These are phyloP conservation scores for Cadophora sp. DNA, from an alignment of 2,329 filamentous ascomycete species.

Conservation along the genomic window DNA sequence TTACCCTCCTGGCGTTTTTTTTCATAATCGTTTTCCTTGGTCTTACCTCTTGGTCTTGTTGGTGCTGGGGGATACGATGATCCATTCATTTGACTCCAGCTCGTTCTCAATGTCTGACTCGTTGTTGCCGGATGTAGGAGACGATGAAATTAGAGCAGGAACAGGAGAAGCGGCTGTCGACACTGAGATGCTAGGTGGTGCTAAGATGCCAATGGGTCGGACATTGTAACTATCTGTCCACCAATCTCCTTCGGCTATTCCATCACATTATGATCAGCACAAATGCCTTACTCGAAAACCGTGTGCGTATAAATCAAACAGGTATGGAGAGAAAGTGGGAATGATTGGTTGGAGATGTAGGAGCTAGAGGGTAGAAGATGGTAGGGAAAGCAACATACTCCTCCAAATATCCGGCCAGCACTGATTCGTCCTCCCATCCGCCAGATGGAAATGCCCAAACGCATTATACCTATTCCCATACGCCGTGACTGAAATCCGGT, in stretches of 20 bases:
- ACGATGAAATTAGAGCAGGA: background rate
- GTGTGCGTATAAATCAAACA: too few relatives aligned
- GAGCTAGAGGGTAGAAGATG: background rate
- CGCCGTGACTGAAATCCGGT: slow-evolving; percentile 36
- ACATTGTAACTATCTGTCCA: slow-evolving; percentile 37
- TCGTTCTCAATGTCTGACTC: background rate
- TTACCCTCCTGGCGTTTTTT: too few relatives aligned
- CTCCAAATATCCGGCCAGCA: slow-evolving; percentile 38
- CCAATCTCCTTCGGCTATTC: slow-evolving; percentile 32
- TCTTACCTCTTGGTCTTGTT: too few relatives aligned
- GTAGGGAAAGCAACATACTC: slow-evolving; percentile 30
- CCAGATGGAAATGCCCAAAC: slow-evolving; percentile 41
- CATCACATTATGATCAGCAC: too few relatives aligned
- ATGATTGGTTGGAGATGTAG: background rate
- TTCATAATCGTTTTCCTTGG: too few relatives aligned
- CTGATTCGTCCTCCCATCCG: slow-evolving; percentile 32
- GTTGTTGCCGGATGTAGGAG: background rate
- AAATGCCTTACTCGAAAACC: too few relatives aligned
- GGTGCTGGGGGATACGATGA: background rate
- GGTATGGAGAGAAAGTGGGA: too few relatives aligned
- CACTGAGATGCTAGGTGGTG: background rate
- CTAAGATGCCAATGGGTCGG: slow-evolving; percentile 31
- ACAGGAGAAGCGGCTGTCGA: background rate
- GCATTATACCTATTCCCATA: slow-evolving; percentile 42
- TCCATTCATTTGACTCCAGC: background rate